Evolutionary conservation across 2,329 filamentous ascomycete species (phyloP).

Genomic region (Paramyrothecium roridum): DNA sequence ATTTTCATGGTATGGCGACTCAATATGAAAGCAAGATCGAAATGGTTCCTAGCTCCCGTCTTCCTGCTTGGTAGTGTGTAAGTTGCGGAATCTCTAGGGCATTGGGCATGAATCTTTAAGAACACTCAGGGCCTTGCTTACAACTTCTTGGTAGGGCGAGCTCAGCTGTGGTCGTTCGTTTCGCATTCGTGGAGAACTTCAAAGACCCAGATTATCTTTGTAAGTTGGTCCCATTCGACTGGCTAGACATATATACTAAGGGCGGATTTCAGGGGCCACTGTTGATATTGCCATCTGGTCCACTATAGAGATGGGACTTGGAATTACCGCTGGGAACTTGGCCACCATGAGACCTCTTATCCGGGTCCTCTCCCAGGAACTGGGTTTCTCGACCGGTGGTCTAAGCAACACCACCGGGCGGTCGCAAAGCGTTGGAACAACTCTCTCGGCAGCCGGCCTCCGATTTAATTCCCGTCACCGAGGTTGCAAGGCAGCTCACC

Average conservation of each 20-base stretch:
- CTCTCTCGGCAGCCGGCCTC: no score
- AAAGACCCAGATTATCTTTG: slow-evolving; percentile 40
- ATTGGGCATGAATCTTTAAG: no score
- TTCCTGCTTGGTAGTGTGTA: no score
- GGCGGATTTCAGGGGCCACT: slow-evolving; percentile 26
- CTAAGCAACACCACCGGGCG: no score
- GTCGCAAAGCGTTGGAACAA: no score
- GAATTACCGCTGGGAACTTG: slow-evolving; percentile 43
- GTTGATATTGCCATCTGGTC: slow-evolving; percentile 46
- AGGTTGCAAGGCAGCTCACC: no score
- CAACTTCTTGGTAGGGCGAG: slow-evolving; percentile 35
- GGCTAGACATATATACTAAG: neutral
- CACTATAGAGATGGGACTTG: slow-evolving; percentile 42
- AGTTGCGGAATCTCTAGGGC: no score
- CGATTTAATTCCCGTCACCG: no score
- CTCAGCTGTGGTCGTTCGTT: slow-evolving; percentile 37
- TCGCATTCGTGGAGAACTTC: slow-evolving; percentile 33
- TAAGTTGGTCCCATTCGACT: slow-evolving; percentile 15
- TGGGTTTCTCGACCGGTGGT: no score
- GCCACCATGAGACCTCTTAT: slow-evolving; percentile 44
- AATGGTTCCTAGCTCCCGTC: slow-evolving; percentile 44
- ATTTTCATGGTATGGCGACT: slow-evolving; percentile 52
- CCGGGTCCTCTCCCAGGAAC: no score
- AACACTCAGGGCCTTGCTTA: no score
- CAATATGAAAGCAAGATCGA: slow-evolving; percentile 48